These are phyloP conservation scores for Capniomyces stellatus DNA, from an alignment of 371 early-diverging fungal genomes.

Conservation along the genomic window DNA sequence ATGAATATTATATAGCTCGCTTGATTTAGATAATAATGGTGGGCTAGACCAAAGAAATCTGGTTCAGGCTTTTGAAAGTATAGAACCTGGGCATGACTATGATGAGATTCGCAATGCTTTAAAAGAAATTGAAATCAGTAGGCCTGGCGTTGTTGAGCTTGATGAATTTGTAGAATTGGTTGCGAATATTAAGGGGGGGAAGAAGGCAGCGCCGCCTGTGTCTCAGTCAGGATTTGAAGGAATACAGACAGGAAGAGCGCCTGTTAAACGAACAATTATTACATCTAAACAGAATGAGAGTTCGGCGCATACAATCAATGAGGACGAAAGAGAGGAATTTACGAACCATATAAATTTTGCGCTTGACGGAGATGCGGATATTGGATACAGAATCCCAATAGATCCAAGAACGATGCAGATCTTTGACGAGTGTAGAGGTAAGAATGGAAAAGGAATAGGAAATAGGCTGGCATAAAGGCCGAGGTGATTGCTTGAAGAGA, in stretches of 20 bases:
- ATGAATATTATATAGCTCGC: conserved; percentile 25
- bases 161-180: conserved; percentile 70
- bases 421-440: conserved; percentile 68
- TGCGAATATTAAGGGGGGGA: conserved; percentile 38
- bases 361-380: conserved; percentile 58
- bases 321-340: conserved; percentile 90
- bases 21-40: conserved; percentile 55
- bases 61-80: conserved; percentile 42
- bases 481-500: no score
- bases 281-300: conserved; percentile 69
- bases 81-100: conserved; percentile 49
- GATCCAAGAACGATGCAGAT: conserved; percentile 84
- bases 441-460: no score
- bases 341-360: conserved; percentile 80
- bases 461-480: no score
- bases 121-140: conserved; percentile 48
- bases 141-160: conserved; percentile 52
- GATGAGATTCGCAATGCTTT: conserved; percentile 57
- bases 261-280: conserved; percentile 43
- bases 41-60: conserved; percentile 54
- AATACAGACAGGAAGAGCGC: conserved; percentile 21
- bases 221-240: conserved; percentile 18
- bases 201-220: conserved; percentile 4
- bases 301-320: conserved; percentile 88
- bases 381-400: conserved; percentile 73